Conservation (phyloP, 2,329 filamentous ascomycete species). For the Fusarium ramigenum region DNA sequence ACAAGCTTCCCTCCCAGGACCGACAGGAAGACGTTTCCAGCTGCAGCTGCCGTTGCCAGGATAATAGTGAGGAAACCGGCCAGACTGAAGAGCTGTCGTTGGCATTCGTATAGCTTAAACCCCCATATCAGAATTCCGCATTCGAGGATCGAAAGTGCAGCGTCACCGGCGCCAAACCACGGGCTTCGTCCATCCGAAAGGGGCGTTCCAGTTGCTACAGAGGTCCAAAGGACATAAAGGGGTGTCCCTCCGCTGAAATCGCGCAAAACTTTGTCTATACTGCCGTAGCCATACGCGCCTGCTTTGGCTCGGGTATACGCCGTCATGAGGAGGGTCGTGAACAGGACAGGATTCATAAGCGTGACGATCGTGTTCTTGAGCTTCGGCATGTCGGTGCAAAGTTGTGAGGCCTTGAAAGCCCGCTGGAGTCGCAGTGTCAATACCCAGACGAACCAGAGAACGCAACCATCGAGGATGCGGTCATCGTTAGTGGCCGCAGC, state of each 20-base stretch:
- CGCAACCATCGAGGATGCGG: slow-evolving; percentile 56
- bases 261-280: slow-evolving; percentile 44
- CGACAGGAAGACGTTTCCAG: slow-evolving; percentile 54
- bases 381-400: slow-evolving; percentile 7
- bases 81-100: slow-evolving; percentile 55
- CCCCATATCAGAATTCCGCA: slow-evolving; percentile 63
- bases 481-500: slow-evolving; percentile 47
- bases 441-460: slow-evolving; percentile 62
- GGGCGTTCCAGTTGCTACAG: slow-evolving; percentile 1
- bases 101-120: slow-evolving; percentile 63
- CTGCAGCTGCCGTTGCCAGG: slow-evolving; percentile 50
- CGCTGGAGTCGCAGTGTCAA: slow-evolving; percentile 52
- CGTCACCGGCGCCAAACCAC: slow-evolving; percentile 59
- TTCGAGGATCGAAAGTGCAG: slow-evolving; percentile 59
- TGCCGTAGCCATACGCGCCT: slow-evolving; percentile 39
- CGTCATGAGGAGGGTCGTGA: slow-evolving; percentile 56
- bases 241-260: slow-evolving; percentile 49
- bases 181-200: slow-evolving; percentile 25
- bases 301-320: slow-evolving; percentile 55
- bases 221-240: slow-evolving; percentile 50
- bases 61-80: slow-evolving; percentile 53
- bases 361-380: slow-evolving; percentile 50
- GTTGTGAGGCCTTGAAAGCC: slow-evolving; percentile 42
- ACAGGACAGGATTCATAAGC: slow-evolving; percentile 58
- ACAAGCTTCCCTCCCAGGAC: slow-evolving; percentile 50